Evolutionary conservation across 768 basidiomycete species (phyloP), one percentile per base, ranked within the genome.

Genomic region (Lyophyllum atratum): DNA sequence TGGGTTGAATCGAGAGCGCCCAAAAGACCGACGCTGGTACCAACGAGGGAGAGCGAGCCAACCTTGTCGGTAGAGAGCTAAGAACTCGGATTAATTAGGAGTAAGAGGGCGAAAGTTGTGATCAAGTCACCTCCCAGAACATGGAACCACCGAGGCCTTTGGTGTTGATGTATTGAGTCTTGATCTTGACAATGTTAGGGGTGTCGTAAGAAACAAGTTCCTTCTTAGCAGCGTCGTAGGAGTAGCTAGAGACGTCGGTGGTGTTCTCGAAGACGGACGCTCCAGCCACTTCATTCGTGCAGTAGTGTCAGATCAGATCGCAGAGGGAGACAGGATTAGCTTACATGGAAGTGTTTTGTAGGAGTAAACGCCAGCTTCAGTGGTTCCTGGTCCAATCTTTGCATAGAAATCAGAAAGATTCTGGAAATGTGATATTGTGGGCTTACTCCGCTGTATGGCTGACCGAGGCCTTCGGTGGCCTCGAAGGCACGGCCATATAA

Each of bases 401-500:
- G 34, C 11, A 8, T 43, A 11, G 24, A 28, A 58, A 59, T 42
- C 29, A 45, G 1, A 12, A 48, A 56, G 9, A 7, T 12, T 33
- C 19, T 6, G 6, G 6, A 29, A 26, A 15, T 7, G 6, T 37
- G 34, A 6, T 28, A 22, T 37, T 17, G 37, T n/a, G 4, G 6
- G 33, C 80, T 66, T 67, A 88, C 85, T 14, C 90, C 90, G 26
- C 67, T 82, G 74, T 86, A 94, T 3, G 90, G 68, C 39, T 79
- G 72, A 5, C 90, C 89, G 56, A 92, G 75, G 6, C 88, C 87
- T 33, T 68, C 64, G 0, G 91, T 93, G 29, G 82, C 73, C 65
- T 89, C 85, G 65, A 93, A 94, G 1, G 86, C 85, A 63, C 86
- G 85, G 0, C 91, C 92, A 64, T 93, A 94, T 3, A 92, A 75